Base-by-base conservation (phyloP, 148 eudicot species). In the Oxyria digyna region DNA sequence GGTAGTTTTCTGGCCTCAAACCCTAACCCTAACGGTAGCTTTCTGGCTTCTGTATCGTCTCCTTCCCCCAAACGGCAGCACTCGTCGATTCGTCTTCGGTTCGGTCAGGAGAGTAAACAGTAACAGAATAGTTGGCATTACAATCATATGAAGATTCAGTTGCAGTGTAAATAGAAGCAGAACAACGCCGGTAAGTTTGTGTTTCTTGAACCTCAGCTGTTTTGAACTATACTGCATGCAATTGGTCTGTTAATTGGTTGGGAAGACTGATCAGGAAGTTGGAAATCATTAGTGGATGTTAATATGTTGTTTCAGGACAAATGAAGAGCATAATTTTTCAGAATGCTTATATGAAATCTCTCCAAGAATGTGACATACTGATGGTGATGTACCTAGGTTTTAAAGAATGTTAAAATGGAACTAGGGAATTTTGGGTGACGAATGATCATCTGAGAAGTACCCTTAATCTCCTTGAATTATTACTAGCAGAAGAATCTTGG, bases 41-140 rank as follows among this genome's bases (percentile, higher is more conserved):
- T 55, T 66, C 69, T 46, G 26, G 24, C 69, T 11, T 55, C 82
- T 21, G 49, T 68, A 23, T 78, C 76, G 31, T 78, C 71, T 78
- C 71, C 83, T 69, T 37, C 68, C 15, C 79, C 57, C 54, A 73
- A 76, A 62, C 80, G 71, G 52, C 82, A 83, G 62, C 75, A 75
- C 64, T 43, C 70, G 66, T 72, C 69, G 62, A 65, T 54, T 63
- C 59, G 14, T 52, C 65, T 71, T 69, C 83, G 77, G 70, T 69
- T 74, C 59, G 71, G 62, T 73, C 74, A 73, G 31, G 45, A 41
- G 69, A 38, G 69, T 66, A 66, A 66, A 66, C 69, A 64, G 23
- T 24, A 49, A 21, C 67, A 38, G 45, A 41, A 10, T 37, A 66
- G 31, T 10, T 66, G 69, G 72, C 63, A 70, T 70, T 70, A 54